Percentiles rank a stretch among this genome's conserved stretches.
These are phyloP conservation scores for Pichia sp. DNA, from an alignment of 1,139 yeast species.

Conservation along the genomic window DNA sequence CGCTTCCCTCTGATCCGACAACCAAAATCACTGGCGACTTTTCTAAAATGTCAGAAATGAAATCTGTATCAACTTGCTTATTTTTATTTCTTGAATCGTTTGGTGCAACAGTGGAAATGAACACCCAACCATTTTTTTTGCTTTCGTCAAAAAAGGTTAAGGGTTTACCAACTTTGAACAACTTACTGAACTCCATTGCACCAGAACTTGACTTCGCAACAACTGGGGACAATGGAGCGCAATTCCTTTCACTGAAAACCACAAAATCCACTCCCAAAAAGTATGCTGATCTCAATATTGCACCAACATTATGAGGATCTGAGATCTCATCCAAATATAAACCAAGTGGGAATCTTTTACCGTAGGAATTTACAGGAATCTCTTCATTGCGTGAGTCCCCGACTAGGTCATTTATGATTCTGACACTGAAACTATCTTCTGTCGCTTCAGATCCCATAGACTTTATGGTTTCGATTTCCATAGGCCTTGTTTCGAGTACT, in stretches of 20 bases:
- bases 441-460: constrained; percentile 34
- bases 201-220: constrained; percentile 85
- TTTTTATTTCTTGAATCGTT: constrained; percentile 22
- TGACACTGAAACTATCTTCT: constrained; percentile 34
- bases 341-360: constrained; percentile 56
- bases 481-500: constrained; percentile 63
- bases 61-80: constrained; percentile 38
- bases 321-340: constrained; percentile 75
- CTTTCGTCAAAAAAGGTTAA: constrained; percentile 57
- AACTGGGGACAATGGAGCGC: constrained; percentile 71
- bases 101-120: constrained; percentile 56
- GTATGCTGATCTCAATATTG: constrained; percentile 75
- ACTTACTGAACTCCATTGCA: constrained; percentile 70
- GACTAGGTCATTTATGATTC: constrained; percentile 16
- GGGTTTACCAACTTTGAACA: constrained; percentile 56
- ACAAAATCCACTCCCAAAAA: constrained; percentile 82
- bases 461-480: constrained; percentile 42
- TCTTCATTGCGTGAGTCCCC: not conserved
- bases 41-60: constrained; percentile 41
- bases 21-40: constrained; percentile 63
- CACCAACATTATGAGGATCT: constrained; percentile 91
- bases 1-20: constrained; percentile 82
- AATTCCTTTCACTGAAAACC: constrained; percentile 63
- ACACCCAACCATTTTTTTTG: constrained; percentile 60
- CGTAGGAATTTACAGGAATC: constrained; percentile 8